Percentiles rank a stretch among this genome's conserved stretches.
phyloP scores from a whole-genome alignment of 164 flowering plant genomes.

The Kingdonia uniflora region DNA sequence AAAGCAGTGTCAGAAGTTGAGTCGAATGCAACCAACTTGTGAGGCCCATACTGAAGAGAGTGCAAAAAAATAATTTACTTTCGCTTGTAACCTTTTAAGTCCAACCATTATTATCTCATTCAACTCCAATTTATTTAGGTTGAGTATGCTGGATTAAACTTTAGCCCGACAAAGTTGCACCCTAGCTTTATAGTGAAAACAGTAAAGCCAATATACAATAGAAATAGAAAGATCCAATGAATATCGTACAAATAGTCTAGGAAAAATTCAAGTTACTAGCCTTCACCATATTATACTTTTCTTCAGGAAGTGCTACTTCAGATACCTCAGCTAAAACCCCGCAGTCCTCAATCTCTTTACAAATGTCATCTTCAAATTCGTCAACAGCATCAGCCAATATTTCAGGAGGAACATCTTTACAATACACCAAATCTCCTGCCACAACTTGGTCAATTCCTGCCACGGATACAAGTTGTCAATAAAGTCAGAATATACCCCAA shows the following conservation, averaged over 20 bases:
- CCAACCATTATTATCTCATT: too few relatives aligned
- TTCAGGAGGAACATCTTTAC: conserved; percentile 34
- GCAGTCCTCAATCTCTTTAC: conserved; percentile 22
- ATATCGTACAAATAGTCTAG: neutral
- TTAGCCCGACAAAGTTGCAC: too few relatives aligned
- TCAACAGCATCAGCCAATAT: conserved; percentile 13
- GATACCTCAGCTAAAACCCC: conserved; percentile 35
- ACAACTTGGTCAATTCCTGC: conserved; percentile 61
- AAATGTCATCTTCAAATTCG: conserved; percentile 34
- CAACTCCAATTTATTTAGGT: too few relatives aligned
- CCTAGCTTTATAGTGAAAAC: too few relatives aligned
- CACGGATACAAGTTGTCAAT: conserved; percentile 4
- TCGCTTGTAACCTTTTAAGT: too few relatives aligned
- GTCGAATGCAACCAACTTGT: too few relatives aligned
- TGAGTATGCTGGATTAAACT: too few relatives aligned
- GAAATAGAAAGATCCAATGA: too few relatives aligned
- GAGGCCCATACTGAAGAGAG: too few relatives aligned
- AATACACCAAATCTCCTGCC: conserved; percentile 72
- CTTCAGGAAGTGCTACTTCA: conserved; percentile 34
- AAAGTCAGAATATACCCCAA: neutral
- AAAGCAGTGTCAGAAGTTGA: too few relatives aligned
- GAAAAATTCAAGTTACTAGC: conserved; percentile 19
- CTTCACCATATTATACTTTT: conserved; percentile 43
- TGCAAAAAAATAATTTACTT: too few relatives aligned
- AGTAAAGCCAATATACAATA: too few relatives aligned